Base-by-base conservation (phyloP, 164 flowering plant species). In the Cinnamomum chago region DNA sequence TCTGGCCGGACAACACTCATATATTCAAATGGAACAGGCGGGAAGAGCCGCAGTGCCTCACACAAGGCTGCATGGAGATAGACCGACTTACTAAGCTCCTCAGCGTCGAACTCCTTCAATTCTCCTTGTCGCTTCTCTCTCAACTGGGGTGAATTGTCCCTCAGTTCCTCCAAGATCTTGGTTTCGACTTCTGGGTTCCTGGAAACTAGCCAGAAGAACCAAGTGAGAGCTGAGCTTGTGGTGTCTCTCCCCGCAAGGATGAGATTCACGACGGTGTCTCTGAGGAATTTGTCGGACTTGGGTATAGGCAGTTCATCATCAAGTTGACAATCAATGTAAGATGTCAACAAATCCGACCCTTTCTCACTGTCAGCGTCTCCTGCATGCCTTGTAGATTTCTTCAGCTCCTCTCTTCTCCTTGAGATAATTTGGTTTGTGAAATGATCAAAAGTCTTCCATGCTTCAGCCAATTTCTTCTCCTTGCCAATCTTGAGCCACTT, bases 1-100 rank as follows among this genome's bases (percentile, higher is more conserved):
- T 79, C 85, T 5, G 77, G 68, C 40, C 60, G 65, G 14, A 76
- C 15, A 50, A 78, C 83, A 24, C 58, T 73, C 50, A 74, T 81
- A 11, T 72, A 76, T 65, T 78, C 75, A 22, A 83, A 14, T 2
- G 81, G 81, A 74, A 81, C 77, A 3, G 87, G 81, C 9, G 87
- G 87, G 50, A 51, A 85, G 4, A 83, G 67, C 65, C 85, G 72
- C 20, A 85, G 73, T 6, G 85, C 62, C 55, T 83, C 87, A 52
- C 79, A 81, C 50, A 85, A 18, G 6, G 85, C 84, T 14, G 84
- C 85, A 23, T 85, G 82, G 7, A 85, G 83, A 66, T 85, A 81
- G 2, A 81, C 77, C 60, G 80, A 33, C 30, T 67, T 23, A 23
- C 67, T 75, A 5, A 82, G 52, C 47, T 84, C 84, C 2, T 81